A percentile compares a stretch with the other conserved stretches of the same genome.
phyloP scores from a whole-genome alignment of 2,329 filamentous ascomycete species.

The Pezicula neosporulosa region DNA sequence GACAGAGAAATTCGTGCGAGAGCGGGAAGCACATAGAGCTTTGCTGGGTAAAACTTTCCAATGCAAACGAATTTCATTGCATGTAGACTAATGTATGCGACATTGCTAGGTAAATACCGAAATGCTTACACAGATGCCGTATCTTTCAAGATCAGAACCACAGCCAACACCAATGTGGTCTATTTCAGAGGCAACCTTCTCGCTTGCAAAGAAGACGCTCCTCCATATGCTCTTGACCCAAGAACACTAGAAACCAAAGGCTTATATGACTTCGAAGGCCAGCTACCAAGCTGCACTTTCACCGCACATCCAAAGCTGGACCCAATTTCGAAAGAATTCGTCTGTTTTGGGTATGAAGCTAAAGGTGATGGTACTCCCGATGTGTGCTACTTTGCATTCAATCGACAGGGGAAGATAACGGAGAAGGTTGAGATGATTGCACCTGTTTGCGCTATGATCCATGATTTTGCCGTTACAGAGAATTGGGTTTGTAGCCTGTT shows the following conservation, averaged over 20 bases:
- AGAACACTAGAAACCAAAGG: constrained; percentile 40
- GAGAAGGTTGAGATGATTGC: constrained; percentile 44
- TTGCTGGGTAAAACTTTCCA: constrained; percentile 38
- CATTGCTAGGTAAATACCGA: constrained; percentile 35
- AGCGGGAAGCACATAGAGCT: constrained; percentile 8
- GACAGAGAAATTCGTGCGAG: constrained; percentile 22
- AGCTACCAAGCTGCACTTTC: constrained; percentile 42
- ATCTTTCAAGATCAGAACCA: constrained; percentile 48
- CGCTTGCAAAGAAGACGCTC: constrained; percentile 48
- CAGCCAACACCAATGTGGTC: constrained; percentile 54
- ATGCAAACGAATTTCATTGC: too few relatives aligned
- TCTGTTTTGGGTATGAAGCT: constrained; percentile 47
- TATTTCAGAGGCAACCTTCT: constrained; percentile 51
- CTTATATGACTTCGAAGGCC: constrained; percentile 43
- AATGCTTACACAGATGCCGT: constrained; percentile 55
- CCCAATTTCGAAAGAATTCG: constrained; percentile 45
- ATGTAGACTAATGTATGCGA: too few relatives aligned
- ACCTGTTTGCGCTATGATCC: constrained; percentile 47
- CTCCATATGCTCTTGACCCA: constrained; percentile 43
- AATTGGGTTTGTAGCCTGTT: constrained; percentile 42
- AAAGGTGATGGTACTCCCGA: constrained; percentile 37
- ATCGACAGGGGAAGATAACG: constrained; percentile 36
- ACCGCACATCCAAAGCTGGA: constrained; percentile 50
- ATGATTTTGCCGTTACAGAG: constrained; percentile 41
- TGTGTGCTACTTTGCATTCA: constrained; percentile 43